Base-by-base conservation (phyloP, 768 basidiomycete species). In the Chalciporus chontae region DNA sequence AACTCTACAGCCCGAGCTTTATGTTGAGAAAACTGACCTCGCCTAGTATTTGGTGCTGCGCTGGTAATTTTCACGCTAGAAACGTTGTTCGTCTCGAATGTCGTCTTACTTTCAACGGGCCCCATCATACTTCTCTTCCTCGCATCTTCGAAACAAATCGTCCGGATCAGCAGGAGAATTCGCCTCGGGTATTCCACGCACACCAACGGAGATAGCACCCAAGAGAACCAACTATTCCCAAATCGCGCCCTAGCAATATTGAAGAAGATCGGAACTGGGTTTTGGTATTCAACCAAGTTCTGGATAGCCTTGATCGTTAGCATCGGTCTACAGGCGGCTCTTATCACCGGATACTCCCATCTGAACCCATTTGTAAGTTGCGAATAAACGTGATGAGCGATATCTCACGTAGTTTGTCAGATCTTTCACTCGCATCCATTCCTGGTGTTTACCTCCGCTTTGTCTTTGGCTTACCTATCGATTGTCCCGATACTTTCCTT, bases 291-390 rank as follows among this genome's bases (percentile, higher is more conserved):
- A 68, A 68, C 72, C 19, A 79, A 80, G 48, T 84, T 90, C 59
- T 88, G 85, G 80, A 55, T 83, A 0, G 75, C 82, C 1, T 56
- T 87, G 32, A 40, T 74, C 8, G 55, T 82, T 10, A 69, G 73
- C 2, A 54, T 75, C 4, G 74, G 66, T 7, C 55, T 77, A 3
- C 79, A 86, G 53, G 69, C 64, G 2, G 70, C 73, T 3, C 67
- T 88, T 7, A 70, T 80, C 3, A 60, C 71, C 40, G 72, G 71
- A 4, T 83, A 77, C 54, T 57, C 79, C 17, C 68, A 74, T 40
- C n/a, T 85, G 37, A 88, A 87, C 62, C 80, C 82, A 26, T 82
- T 79, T 53, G 86, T 87, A 59, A 58, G 83, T 11, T 43, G 3
- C 10, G 3, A 2, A n/a, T 21, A 23, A 34, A 14, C 19, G 4